Evolutionary conservation across 2,329 filamentous ascomycete species (phyloP).

Genomic region (Trichophyton rubrum): DNA sequence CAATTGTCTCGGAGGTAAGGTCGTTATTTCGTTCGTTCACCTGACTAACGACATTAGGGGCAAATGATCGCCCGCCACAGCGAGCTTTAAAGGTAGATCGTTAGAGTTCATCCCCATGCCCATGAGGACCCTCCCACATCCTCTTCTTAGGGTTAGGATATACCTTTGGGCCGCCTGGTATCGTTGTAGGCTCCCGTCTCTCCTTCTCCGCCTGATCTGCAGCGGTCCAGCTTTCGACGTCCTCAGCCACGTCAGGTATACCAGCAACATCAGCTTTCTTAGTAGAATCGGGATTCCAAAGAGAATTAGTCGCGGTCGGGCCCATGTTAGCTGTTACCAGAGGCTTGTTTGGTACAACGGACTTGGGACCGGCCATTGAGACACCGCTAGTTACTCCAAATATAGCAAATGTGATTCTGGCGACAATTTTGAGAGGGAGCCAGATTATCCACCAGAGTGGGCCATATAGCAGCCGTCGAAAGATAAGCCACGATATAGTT

Average conservation of each 20-base stretch:
- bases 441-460: slow-evolving; percentile 82
- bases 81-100: neutral
- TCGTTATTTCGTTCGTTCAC: no score
- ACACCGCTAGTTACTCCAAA: slow-evolving; percentile 30
- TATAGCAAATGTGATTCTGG: slow-evolving; percentile 46
- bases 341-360: neutral
- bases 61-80: neutral
- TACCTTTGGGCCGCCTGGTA: slow-evolving; percentile 26
- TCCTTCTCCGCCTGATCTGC: neutral
- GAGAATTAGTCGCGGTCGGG: neutral
- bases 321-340: neutral
- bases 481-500: slow-evolving; percentile 76
- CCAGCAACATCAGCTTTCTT: neutral
- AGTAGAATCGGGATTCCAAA: neutral
- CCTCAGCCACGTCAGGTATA: slow-evolving; percentile 26
- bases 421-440: slow-evolving; percentile 60
- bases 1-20: no score
- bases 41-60: no score
- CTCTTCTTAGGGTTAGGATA: slow-evolving; percentile 36
- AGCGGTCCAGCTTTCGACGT: slow-evolving; percentile 25
- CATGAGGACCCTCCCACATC: slow-evolving; percentile 34
- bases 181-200: slow-evolving; percentile 27
- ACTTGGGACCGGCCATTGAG: neutral
- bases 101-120: neutral
- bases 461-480: slow-evolving; percentile 73